A percentile compares a stretch with the other conserved stretches of the same genome.
phyloP scores from a whole-genome alignment of 257 asterid genomes.

The Solanum appendiculatum region DNA sequence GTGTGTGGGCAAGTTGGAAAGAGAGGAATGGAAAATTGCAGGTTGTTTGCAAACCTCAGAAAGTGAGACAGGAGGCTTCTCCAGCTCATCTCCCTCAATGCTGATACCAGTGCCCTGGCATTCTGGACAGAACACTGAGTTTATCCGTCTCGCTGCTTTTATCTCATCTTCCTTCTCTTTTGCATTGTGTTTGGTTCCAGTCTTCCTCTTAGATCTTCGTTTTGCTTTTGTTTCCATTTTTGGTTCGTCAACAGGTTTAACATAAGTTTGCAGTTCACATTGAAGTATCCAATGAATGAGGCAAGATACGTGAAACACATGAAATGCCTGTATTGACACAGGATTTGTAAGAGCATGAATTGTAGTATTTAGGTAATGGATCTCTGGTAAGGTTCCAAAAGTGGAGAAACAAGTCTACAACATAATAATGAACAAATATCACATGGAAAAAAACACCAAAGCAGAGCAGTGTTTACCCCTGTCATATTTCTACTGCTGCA shows the following conservation, averaged over 20 bases:
- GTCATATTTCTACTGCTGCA: slow-evolving; percentile 89
- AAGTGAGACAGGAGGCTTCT: slow-evolving; percentile 69
- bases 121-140: slow-evolving; percentile 66
- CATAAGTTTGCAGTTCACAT: slow-evolving; percentile 56
- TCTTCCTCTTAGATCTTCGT: slow-evolving; percentile 44
- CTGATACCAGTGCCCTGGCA: slow-evolving; percentile 85
- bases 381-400: background rate
- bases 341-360: background rate
- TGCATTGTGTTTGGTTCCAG: slow-evolving; percentile 32
- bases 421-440: background rate
- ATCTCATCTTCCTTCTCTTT: slow-evolving; percentile 21
- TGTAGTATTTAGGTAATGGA: background rate
- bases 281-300: slow-evolving; percentile 83
- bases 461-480: slow-evolving; percentile 45
- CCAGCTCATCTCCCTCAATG: slow-evolving; percentile 47
- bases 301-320: slow-evolving; percentile 75
- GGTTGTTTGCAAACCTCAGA: slow-evolving; percentile 42
- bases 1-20: background rate
- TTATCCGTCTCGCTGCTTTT: slow-evolving; percentile 16
- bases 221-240: slow-evolving; percentile 28
- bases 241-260: slow-evolving; percentile 27
- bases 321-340: slow-evolving; percentile 63
- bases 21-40: background rate
- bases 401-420: background rate
- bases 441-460: background rate